Percentiles rank a stretch among this genome's conserved stretches.
phyloP scores from a whole-genome alignment of 441 rosid genomes.

The Geranium incanum region DNA sequence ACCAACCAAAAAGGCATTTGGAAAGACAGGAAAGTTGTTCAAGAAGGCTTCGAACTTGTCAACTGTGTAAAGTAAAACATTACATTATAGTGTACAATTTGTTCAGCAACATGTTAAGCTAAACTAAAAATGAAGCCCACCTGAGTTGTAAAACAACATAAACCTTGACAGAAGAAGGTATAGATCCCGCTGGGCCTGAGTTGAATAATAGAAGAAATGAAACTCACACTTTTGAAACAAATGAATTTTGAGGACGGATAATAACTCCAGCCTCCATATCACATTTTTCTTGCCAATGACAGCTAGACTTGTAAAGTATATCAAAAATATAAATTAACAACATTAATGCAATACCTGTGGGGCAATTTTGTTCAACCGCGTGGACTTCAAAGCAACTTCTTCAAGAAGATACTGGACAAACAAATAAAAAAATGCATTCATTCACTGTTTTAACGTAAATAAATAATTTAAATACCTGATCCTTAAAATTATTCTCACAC shows the following conservation, averaged over 20 bases:
- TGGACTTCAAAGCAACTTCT: slow-evolving; percentile 67
- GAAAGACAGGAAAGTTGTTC: slow-evolving; percentile 61
- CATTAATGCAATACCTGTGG: slow-evolving; percentile 49
- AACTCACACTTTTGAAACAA: slow-evolving; percentile 12
- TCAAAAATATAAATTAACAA: background rate
- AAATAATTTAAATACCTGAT: background rate
- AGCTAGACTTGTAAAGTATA: background rate
- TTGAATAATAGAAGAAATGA: background rate
- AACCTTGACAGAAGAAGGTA: slow-evolving; percentile 79
- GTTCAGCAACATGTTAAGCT: slow-evolving; percentile 5
- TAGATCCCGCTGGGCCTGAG: slow-evolving; percentile 81
- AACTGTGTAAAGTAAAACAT: slow-evolving; percentile 37
- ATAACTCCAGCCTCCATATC: background rate
- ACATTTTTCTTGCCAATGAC: slow-evolving; percentile 1
- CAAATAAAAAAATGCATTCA: slow-evolving; percentile 8
- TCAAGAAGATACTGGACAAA: slow-evolving; percentile 72
- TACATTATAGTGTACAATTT: slow-evolving; percentile 10
- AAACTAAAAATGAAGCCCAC: slow-evolving; percentile 27
- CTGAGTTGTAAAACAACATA: slow-evolving; percentile 82
- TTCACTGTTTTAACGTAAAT: background rate
- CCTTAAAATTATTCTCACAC: slow-evolving; percentile 34
- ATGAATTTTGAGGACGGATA: background rate
- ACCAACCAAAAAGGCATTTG: slow-evolving; percentile 81
- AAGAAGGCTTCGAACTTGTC: slow-evolving; percentile 74
- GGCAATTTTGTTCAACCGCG: slow-evolving; percentile 59